Evolutionary conservation across 768 basidiomycete genomes (phyloP), one percentile per base, ranked within the genome.

Genomic region (Termitomyces bulborhizus): DNA sequence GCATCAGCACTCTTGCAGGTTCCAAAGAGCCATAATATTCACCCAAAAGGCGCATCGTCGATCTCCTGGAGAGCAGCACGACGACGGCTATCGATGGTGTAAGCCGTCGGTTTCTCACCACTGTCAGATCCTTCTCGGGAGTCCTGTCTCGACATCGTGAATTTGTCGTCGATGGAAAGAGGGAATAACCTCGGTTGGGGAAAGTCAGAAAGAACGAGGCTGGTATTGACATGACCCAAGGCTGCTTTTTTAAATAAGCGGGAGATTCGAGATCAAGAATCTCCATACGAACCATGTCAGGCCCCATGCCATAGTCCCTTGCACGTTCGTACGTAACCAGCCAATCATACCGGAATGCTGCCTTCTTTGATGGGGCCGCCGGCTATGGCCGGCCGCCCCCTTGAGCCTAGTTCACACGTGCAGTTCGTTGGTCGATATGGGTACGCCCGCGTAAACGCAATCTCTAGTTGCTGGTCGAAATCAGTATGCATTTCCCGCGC

Each of bases 41-140:
- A 90, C 88, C 85, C 85, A 71, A 95, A 95, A 43, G 76, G 74
- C 42, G 93, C 93, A 57, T 89, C 85, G 71, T 96, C 93, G 57
- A 96, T 81, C 68, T 95, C 90, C 12, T 85, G 80, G 41, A 97
- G 78, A 32, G 94, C 93, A 36, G 83, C 84, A 16, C 88, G 80
- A 58, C 93, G 83, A 48, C 84, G 81, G 66, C 88, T 83, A 65
- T 88, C 85, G 43, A 90, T 79, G 18, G 66, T 65, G 53, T 76
- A 75, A 13, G 62, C 67, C 59, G 74, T 59, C 63, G 74, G 29
- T 44, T 61, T 59, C 49, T 62, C 60, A 47, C 66, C 63, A 53
- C 68, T 62, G 18, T 67, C 63, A 6, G 74, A 73, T 34, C 63
- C 68, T 24, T 68, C 65, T 45, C 66, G 65, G 24, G 73, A 72